These are phyloP conservation scores for Rhexocercosporidium sp. DNA, from an alignment of 2,329 filamentous ascomycete species.

Conservation along the genomic window DNA sequence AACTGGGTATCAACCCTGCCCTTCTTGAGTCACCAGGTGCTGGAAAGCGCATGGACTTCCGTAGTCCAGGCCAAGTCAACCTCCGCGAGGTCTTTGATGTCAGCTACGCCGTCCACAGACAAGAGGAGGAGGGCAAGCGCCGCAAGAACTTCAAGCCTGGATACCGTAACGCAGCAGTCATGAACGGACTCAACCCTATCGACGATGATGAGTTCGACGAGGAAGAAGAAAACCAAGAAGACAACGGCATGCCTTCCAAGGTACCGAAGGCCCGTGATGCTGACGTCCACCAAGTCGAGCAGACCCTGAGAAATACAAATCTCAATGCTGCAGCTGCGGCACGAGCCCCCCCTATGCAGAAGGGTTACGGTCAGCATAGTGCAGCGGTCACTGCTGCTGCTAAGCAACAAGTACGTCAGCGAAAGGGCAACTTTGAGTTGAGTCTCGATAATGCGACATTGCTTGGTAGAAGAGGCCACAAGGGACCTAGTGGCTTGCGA, in stretches of 20 bases:
- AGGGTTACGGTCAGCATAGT: slow-evolving; percentile 89
- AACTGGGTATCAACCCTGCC: slow-evolving; percentile 56
- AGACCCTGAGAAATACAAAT: slow-evolving; percentile 84
- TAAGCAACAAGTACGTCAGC: slow-evolving; percentile 74
- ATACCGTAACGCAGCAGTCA: slow-evolving; percentile 64
- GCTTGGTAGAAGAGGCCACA: slow-evolving; percentile 71
- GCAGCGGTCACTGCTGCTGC: slow-evolving; percentile 83
- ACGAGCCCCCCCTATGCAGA: slow-evolving; percentile 49
- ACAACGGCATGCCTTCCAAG: slow-evolving; percentile 61
- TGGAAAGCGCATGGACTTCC: slow-evolving; percentile 84
- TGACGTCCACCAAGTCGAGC: slow-evolving; percentile 75
- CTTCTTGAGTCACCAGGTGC: slow-evolving; percentile 60
- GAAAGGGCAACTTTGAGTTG: slow-evolving; percentile 86
- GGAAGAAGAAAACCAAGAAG: slow-evolving; percentile 64
- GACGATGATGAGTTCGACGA: slow-evolving; percentile 72
- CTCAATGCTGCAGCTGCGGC: slow-evolving; percentile 70
- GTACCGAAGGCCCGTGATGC: slow-evolving; percentile 68
- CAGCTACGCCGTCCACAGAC: slow-evolving; percentile 94
- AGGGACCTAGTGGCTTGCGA: slow-evolving; percentile 44
- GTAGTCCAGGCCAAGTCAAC: slow-evolving; percentile 93
- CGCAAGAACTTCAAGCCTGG: slow-evolving; percentile 82
- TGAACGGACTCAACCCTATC: slow-evolving; percentile 69
- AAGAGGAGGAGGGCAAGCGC: slow-evolving; percentile 94
- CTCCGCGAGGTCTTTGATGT: slow-evolving; percentile 97
- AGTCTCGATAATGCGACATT: slow-evolving; percentile 90